These are phyloP conservation scores for Fragaria ananassa DNA, from an alignment of 306 rosid genomes.

Conservation along the genomic window DNA sequence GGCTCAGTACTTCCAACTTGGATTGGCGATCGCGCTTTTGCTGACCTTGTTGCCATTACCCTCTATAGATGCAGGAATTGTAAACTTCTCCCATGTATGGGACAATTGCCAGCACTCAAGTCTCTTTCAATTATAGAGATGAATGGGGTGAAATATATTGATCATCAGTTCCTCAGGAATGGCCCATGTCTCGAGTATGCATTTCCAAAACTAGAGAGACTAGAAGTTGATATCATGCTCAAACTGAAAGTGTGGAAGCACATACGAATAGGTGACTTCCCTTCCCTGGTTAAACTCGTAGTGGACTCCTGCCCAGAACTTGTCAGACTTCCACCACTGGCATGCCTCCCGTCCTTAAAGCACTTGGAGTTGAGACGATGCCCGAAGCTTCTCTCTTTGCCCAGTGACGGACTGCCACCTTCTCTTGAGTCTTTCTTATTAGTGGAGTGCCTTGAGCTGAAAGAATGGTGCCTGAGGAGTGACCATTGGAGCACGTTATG, in stretches of 20 bases:
- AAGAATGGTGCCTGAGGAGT: background rate
- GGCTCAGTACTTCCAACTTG: conserved; percentile 26
- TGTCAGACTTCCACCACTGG: background rate
- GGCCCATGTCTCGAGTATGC: background rate
- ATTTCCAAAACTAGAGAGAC: conserved; percentile 14
- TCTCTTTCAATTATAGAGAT: conserved; percentile 8
- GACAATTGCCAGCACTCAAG: conserved; percentile 20
- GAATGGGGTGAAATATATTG: conserved; percentile 8
- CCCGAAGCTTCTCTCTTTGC: conserved; percentile 2
- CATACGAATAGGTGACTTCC: conserved; percentile 21
- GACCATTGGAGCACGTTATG: background rate
- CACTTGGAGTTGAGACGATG: conserved; percentile 15
- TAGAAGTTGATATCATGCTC: conserved; percentile 6
- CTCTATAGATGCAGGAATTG: conserved; percentile 18
- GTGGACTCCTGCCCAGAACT: conserved; percentile 22
- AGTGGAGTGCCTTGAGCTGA: conserved; percentile 5
- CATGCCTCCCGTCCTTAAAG: conserved; percentile 9
- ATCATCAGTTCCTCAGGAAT: conserved; percentile 7
- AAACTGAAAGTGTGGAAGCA: conserved; percentile 11
- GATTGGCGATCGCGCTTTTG: conserved; percentile 9
- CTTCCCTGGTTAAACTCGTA: conserved; percentile 9
- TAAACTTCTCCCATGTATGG: conserved; percentile 14
- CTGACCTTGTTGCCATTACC: background rate
- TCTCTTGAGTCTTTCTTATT: conserved; percentile 13
- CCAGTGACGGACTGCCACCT: background rate